phyloP scores from a whole-genome alignment of 805 yeast genomes.

The Sugiyamaella chiloensis region DNA sequence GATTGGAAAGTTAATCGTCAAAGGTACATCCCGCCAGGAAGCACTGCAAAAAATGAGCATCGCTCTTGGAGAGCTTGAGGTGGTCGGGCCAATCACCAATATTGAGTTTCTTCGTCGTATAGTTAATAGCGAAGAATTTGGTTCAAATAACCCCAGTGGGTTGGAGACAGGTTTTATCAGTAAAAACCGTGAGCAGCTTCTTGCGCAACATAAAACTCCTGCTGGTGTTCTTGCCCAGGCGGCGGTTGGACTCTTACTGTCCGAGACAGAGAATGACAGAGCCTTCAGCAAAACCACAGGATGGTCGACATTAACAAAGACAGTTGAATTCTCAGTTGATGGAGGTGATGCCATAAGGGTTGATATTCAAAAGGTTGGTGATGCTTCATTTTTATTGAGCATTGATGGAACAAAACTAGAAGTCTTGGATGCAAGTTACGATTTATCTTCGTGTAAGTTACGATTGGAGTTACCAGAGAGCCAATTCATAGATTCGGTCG shows the following conservation, averaged over 20 bases:
- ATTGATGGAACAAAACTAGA: constrained; percentile 10
- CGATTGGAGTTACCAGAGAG: constrained; percentile 19
- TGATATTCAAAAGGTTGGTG: constrained; percentile 15
- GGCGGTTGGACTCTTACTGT: constrained; percentile 22
- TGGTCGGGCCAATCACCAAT: constrained; percentile 34
- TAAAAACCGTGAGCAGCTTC: constrained; percentile 25
- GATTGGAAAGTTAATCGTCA: constrained; percentile 34
- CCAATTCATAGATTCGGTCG: constrained; percentile 27
- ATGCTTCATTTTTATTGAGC: constrained; percentile 6
- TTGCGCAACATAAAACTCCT: constrained; percentile 18
- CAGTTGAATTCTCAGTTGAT: constrained; percentile 17
- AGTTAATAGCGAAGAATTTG: constrained; percentile 26
- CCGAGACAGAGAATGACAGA: constrained; percentile 7
- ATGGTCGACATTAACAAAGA: constrained; percentile 19
- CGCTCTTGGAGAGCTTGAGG: constrained; percentile 31
- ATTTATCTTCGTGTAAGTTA: constrained; percentile 16
- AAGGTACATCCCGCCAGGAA: constrained; percentile 28
- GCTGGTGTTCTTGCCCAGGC: constrained; percentile 30
- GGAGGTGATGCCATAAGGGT: constrained; percentile 8
- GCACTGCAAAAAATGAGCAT: constrained; percentile 29
- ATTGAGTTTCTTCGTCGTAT: constrained; percentile 33
- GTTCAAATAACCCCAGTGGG: constrained; percentile 28
- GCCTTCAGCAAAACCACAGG: neutral
- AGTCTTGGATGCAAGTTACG: constrained; percentile 15
- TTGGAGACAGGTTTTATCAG: constrained; percentile 34